phyloP scores from a whole-genome alignment of 2,329 filamentous ascomycete species.

The Plenodomus lindquistii region DNA sequence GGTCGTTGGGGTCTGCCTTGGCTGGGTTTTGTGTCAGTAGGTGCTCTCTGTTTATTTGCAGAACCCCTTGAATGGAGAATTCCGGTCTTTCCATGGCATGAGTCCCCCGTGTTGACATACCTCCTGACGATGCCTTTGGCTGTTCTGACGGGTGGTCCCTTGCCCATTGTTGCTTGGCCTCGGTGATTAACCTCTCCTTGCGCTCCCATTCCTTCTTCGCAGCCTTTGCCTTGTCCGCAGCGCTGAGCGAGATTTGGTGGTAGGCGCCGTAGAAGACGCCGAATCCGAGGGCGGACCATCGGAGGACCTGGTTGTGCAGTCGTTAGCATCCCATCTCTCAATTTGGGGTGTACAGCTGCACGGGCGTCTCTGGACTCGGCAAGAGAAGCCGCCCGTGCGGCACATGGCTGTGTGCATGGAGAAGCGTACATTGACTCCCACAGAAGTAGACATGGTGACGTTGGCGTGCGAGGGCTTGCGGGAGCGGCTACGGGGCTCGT shows the following conservation, averaged over 20 bases:
- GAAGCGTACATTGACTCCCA: slow-evolving; percentile 57
- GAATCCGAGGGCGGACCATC: slow-evolving; percentile 90
- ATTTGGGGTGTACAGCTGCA: slow-evolving; percentile 4
- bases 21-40: slow-evolving; percentile 41
- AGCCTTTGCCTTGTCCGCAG: slow-evolving; percentile 71
- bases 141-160: slow-evolving; percentile 65
- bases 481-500: slow-evolving; percentile 18
- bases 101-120: slow-evolving; percentile 21
- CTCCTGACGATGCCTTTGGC: slow-evolving; percentile 34
- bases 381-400: neutral
- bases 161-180: slow-evolving; percentile 88
- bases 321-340: slow-evolving; percentile 26
- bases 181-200: slow-evolving; percentile 87
- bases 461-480: slow-evolving; percentile 24
- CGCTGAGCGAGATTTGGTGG: slow-evolving; percentile 82
- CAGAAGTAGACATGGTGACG: slow-evolving; percentile 50
- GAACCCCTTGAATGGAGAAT: too few species aligned
- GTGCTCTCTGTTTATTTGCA: too few species aligned
- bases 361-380: slow-evolving; percentile 1
- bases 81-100: neutral
- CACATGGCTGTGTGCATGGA: slow-evolving; percentile 1
- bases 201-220: slow-evolving; percentile 82
- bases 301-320: slow-evolving; percentile 72
- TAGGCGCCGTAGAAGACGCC: slow-evolving; percentile 95
- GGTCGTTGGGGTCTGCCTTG: slow-evolving; percentile 72